phyloP scores from a whole-genome alignment of 306 rosid species.

The Rosa rugosa region DNA sequence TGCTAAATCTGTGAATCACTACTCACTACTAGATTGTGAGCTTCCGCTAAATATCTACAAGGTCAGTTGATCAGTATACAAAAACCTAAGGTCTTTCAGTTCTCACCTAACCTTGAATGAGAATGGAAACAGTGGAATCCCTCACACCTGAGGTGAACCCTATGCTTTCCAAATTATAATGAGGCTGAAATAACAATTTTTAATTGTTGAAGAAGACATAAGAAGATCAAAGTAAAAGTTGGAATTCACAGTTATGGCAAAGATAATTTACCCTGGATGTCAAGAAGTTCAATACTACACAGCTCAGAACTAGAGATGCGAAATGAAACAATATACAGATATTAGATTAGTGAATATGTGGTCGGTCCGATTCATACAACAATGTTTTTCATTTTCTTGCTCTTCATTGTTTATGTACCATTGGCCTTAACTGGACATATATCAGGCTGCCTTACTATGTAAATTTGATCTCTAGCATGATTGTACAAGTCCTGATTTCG shows the following conservation, averaged over 20 bases:
- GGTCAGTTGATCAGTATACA: neutral
- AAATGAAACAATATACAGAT: neutral
- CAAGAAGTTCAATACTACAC: neutral
- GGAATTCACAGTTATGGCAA: neutral
- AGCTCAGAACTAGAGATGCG: neutral
- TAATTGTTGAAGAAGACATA: neutral
- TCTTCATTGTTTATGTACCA: conserved; percentile 29
- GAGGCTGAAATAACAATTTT: neutral
- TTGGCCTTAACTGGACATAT: conserved; percentile 39
- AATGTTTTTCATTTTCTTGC: conserved; percentile 9
- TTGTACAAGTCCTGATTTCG: conserved; percentile 70
- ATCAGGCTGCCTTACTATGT: conserved; percentile 79
- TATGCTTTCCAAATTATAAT: neutral
- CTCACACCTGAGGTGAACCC: neutral
- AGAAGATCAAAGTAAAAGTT: neutral
- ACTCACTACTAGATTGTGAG: neutral
- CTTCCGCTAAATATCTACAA: neutral
- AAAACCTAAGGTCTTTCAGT: neutral
- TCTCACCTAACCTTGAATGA: neutral
- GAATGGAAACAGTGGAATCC: neutral
- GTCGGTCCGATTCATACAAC: too few species aligned
- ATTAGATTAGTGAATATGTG: neutral
- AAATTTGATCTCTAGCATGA: conserved; percentile 62
- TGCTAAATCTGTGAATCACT: neutral
- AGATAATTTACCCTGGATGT: neutral